phyloP scores from a whole-genome alignment of 148 eudicot species.

The Rhododendron molle region DNA sequence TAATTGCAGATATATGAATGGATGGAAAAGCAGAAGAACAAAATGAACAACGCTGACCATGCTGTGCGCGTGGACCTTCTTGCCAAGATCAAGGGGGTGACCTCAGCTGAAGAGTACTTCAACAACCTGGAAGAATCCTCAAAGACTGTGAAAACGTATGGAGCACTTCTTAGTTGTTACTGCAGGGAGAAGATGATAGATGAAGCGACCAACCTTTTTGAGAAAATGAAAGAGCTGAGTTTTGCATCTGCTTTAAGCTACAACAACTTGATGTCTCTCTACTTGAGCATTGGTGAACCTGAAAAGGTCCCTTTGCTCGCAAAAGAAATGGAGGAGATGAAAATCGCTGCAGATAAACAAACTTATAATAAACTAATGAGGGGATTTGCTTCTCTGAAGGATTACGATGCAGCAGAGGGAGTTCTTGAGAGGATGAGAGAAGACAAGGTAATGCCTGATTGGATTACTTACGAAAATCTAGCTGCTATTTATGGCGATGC shows the following conservation, averaged over 20 bases:
- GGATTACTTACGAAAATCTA: constrained; percentile 48
- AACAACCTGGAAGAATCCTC: constrained; percentile 29
- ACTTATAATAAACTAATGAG: constrained; percentile 40
- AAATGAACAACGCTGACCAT: constrained; percentile 35
- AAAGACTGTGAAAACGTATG: constrained; percentile 47
- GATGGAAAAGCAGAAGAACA: constrained; percentile 35
- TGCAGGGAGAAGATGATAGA: constrained; percentile 41
- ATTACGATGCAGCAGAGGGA: constrained; percentile 39
- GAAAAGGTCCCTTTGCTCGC: constrained; percentile 32
- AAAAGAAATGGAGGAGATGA: constrained; percentile 45
- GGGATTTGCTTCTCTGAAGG: constrained; percentile 35
- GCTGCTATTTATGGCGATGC: constrained; percentile 38
- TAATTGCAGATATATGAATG: constrained; percentile 43
- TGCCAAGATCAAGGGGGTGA: constrained; percentile 39
- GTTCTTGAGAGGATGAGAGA: constrained; percentile 38
- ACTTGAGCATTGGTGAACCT: constrained; percentile 29
- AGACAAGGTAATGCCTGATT: constrained; percentile 22
- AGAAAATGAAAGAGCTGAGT: constrained; percentile 33
- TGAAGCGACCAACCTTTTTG: constrained; percentile 38
- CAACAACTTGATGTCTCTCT: constrained; percentile 46
- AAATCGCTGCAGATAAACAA: constrained; percentile 20
- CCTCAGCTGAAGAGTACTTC: constrained; percentile 45
- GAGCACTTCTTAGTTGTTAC: constrained; percentile 51
- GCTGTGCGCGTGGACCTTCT: constrained; percentile 51
- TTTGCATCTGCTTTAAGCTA: constrained; percentile 29